A percentile compares a stretch with the other conserved stretches of the same genome.
Evolutionary conservation across 495 filamentous ascomycete genomes (phyloP).

Genomic region (Penicillium robsamsonii): DNA sequence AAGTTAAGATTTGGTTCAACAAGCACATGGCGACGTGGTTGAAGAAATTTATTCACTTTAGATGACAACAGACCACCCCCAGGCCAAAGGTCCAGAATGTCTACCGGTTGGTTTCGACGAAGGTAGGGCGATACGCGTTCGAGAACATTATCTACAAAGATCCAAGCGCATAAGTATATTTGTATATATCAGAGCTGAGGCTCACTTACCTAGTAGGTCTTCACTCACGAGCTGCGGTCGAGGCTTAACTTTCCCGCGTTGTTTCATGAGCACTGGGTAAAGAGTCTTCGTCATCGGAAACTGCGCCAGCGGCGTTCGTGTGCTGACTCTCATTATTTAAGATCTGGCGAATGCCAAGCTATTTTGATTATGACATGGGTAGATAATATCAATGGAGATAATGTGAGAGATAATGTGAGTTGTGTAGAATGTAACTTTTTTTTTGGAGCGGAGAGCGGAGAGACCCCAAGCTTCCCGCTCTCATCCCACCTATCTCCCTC

Average conservation of each 20-base stretch:
- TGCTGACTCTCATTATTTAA: background rate
- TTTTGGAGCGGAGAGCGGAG: conserved; percentile 11
- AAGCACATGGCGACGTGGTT: conserved; percentile 77
- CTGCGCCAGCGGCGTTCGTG: conserved; percentile 1
- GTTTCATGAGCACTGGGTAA: background rate
- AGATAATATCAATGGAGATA: background rate
- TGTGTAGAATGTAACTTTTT: background rate
- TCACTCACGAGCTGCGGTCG: conserved; percentile 53
- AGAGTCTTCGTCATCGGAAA: conserved; percentile 1
- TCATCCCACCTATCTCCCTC: conserved; percentile 5
- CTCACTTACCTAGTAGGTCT: conserved; percentile 57
- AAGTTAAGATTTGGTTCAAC: conserved; percentile 59
- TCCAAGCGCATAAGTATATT: conserved; percentile 2
- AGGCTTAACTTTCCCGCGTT: background rate
- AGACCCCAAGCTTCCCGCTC: conserved; percentile 4
- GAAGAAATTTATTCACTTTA: conserved; percentile 67
- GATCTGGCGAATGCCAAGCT: background rate
- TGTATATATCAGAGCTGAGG: background rate
- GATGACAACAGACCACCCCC: conserved; percentile 71
- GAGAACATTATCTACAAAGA: conserved; percentile 46
- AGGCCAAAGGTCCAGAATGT: conserved; percentile 83
- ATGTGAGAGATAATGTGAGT: background rate
- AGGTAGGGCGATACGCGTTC: conserved; percentile 59
- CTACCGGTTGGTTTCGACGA: conserved; percentile 61
- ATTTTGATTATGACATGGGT: background rate